Evolutionary conservation across 139 green algal species (phyloP), one percentile per base, ranked within the genome.

Genomic region (Volvox africanus): DNA sequence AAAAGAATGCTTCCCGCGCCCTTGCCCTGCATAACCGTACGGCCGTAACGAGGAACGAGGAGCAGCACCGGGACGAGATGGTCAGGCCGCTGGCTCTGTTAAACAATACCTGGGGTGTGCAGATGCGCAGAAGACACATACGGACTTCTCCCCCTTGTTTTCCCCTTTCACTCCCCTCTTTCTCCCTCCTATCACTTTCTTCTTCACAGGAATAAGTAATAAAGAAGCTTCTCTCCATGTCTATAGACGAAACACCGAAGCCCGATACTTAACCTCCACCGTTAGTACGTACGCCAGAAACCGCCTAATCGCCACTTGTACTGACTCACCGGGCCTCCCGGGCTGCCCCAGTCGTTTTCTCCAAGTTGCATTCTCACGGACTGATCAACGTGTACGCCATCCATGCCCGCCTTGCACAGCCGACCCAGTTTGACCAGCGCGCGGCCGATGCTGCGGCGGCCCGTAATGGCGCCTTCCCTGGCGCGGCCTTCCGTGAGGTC

Each of bases 401-500:
- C 32, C 61, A 22, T 33, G 20, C 19, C 81, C 2, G 81, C 81
- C 81, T 87, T 87, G 81, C 36, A 67, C 33, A 79, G 33, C 19
- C 44, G 5, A 36, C 35, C 13, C 62, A 89, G 37, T n/a, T 67
- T 65, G 37, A 82, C 28, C 28, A 89, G 37, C n/a, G 84, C 28
- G 14, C 84, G 68, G 16, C 84, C 84, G 11, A 89, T 13, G 36
- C 30, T 19, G 18, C 75, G 19, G 18, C 44, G 2, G 84, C 69
- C 24, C 13, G 2, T 35, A 26, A 65, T 33, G 82, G 19, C 32
- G 9, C 30, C 32, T 9, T 37, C n/a, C 1, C 69, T 61, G 73
- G 77, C 79, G 84, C 55, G 32, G 69, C 61, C 2, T 89, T 35
- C 33, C 87, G 92, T 90, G 21, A 88, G 36, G 71, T 95, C 91